These are phyloP conservation scores for Pseudomonodictys pantanalensis DNA, from an alignment of 495 filamentous ascomycete genomes.

Conservation along the genomic window DNA sequence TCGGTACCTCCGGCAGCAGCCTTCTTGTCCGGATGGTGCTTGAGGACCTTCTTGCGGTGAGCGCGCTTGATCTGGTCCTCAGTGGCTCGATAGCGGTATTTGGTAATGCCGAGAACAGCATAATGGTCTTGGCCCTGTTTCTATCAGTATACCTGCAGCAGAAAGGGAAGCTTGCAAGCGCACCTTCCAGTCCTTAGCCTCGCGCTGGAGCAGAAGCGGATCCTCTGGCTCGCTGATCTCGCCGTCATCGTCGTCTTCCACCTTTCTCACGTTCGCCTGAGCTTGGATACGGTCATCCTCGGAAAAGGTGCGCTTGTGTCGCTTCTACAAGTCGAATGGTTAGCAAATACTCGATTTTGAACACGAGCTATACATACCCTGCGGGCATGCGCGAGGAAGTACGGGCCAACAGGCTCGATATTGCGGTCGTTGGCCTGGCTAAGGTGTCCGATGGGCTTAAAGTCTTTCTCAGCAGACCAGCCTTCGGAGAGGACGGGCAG, in stretches of 20 bases:
- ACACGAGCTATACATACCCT: slow-evolving; percentile 55
- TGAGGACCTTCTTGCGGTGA: slow-evolving; percentile 98
- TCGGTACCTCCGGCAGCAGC: slow-evolving; percentile 82
- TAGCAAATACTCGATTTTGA: slow-evolving; percentile 22
- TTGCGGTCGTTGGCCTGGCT: slow-evolving; percentile 72
- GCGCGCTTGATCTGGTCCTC: slow-evolving; percentile 98
- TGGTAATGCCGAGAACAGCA: slow-evolving; percentile 87
- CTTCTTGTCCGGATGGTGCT: slow-evolving; percentile 98
- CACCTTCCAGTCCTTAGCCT: slow-evolving; percentile 99
- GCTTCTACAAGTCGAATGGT: slow-evolving; percentile 53
- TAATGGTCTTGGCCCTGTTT: slow-evolving; percentile 96
- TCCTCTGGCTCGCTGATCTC: slow-evolving; percentile 93
- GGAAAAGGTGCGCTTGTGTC: slow-evolving; percentile 95
- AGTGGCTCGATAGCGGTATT: slow-evolving; percentile 86
- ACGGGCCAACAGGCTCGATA: slow-evolving; percentile 91
- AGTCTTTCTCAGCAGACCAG: slow-evolving; percentile 88
- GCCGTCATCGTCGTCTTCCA: slow-evolving; percentile 84
- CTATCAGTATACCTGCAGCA: no score
- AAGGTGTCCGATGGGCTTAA: slow-evolving; percentile 71
- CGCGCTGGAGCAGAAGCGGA: slow-evolving; percentile 80
- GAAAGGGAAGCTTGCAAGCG: no score
- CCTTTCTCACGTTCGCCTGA: slow-evolving; percentile 88
- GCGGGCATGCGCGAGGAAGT: slow-evolving; percentile 96
- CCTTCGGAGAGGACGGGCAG: slow-evolving; percentile 75
- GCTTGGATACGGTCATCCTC: slow-evolving; percentile 98